These are phyloP conservation scores for Penicillium turbatum DNA, from an alignment of 495 filamentous ascomycete genomes.

Conservation along the genomic window DNA sequence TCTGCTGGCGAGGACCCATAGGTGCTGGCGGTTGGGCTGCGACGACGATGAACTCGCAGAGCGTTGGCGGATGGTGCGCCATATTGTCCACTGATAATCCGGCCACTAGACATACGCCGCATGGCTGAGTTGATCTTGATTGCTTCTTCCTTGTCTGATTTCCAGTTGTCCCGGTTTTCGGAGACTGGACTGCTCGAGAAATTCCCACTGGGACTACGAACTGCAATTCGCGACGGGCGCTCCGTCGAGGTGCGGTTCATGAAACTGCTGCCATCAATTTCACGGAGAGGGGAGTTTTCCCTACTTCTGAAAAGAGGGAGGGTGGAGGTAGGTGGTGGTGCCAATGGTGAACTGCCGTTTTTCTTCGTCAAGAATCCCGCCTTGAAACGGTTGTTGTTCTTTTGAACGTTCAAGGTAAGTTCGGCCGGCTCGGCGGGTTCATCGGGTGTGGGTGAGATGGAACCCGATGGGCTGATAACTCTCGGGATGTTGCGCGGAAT, in stretches of 20 bases:
- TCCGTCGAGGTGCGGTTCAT: conserved; percentile 51
- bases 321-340: conserved; percentile 54
- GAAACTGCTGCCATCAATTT: conserved; percentile 58
- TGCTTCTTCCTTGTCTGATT: conserved; percentile 53
- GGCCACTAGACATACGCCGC: conserved; percentile 49
- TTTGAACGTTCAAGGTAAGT: conserved; percentile 34
- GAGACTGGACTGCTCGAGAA: conserved; percentile 38
- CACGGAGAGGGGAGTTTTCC: conserved; percentile 62
- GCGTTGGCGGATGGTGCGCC: conserved; percentile 26
- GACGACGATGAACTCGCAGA: conserved; percentile 51
- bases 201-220: conserved; percentile 47
- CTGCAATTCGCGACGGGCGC: conserved; percentile 45
- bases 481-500: conserved; percentile 44
- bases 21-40: conserved; percentile 56
- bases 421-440: conserved; percentile 22
- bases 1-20: conserved; percentile 55
- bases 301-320: conserved; percentile 59
- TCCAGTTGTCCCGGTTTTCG: conserved; percentile 42
- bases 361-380: conserved; percentile 85
- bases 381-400: conserved; percentile 79
- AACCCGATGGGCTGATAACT: conserved; percentile 28
- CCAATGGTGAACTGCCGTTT: conserved; percentile 56
- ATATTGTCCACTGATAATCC: conserved; percentile 32
- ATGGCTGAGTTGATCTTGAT: conserved; percentile 60
- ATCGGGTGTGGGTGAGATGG: conserved; percentile 29